A percentile compares a stretch with the other conserved stretches of the same genome.
Evolutionary conservation across 1,284 basidiomycete species (phyloP).

Genomic region (Ceratobasidium sp.): DNA sequence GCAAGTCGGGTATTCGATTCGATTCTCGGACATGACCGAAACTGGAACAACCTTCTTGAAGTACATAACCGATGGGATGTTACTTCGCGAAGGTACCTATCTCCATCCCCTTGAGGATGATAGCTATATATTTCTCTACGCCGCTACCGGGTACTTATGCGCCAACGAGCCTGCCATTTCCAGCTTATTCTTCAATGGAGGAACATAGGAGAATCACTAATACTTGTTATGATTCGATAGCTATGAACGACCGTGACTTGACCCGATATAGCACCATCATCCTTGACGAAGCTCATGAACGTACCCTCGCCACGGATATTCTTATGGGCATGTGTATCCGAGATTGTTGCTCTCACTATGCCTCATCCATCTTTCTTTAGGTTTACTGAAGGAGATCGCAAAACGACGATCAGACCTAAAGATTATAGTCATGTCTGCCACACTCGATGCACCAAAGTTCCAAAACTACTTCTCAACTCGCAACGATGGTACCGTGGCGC

Average conservation of each 20-base stretch:
- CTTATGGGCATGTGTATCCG: constrained; percentile 86
- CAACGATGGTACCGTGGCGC: constrained; percentile 67
- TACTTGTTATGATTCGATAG: constrained; percentile 83
- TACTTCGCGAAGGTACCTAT: constrained; percentile 49
- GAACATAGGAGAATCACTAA: neutral
- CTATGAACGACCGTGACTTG: constrained; percentile 95
- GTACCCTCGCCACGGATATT: constrained; percentile 97
- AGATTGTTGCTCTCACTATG: neutral
- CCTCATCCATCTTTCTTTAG: constrained; percentile 76
- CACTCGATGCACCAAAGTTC: constrained; percentile 96
- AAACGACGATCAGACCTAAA: constrained; percentile 90
- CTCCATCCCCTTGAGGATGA: neutral
- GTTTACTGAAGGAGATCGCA: constrained; percentile 82
- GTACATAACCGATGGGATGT: constrained; percentile 99
- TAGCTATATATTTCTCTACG: neutral
- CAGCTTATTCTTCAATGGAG: neutral
- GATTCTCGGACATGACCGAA: constrained; percentile 98
- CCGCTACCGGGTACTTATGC: neutral
- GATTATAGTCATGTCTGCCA: constrained; percentile 99
- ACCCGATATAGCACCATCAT: constrained; percentile 96
- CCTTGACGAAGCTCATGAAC: constrained; percentile 98
- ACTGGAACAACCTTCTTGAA: constrained; percentile 92
- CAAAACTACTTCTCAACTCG: constrained; percentile 87
- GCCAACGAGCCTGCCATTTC: neutral
- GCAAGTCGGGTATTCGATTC: constrained; percentile 98